These are phyloP conservation scores for Corylus heterophylla DNA, from an alignment of 306 rosid genomes.

Conservation along the genomic window DNA sequence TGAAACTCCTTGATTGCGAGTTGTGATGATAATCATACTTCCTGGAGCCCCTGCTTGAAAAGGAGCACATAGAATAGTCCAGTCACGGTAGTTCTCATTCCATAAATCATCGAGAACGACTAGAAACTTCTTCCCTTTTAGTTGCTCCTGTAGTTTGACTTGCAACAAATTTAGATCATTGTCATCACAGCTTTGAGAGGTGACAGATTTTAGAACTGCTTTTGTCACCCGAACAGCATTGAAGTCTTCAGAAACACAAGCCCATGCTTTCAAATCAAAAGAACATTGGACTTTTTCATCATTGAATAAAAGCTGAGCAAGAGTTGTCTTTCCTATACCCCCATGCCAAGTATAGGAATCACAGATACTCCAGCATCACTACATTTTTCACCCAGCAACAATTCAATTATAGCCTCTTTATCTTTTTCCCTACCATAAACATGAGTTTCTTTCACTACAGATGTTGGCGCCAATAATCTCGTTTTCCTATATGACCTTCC, in stretches of 20 bases:
- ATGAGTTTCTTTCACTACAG: neutral
- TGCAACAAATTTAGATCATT: no score
- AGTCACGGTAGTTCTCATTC: neutral
- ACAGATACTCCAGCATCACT: neutral
- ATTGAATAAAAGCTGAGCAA: neutral
- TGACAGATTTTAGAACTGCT: neutral
- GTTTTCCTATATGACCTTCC: neutral
- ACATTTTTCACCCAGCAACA: neutral
- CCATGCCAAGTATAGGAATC: neutral
- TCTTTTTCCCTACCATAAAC: neutral
- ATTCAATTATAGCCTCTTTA: neutral
- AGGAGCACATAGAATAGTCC: neutral
- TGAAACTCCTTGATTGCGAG: neutral
- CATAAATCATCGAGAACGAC: neutral
- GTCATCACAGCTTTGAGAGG: neutral
- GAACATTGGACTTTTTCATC: neutral
- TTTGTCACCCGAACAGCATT: neutral
- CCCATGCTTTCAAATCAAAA: neutral
- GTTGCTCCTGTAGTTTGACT: neutral
- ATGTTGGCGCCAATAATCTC: neutral
- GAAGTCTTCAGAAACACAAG: neutral
- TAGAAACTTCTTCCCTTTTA: neutral
- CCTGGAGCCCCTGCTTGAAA: slow-evolving; percentile 9
- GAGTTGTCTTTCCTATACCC: neutral
- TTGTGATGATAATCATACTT: slow-evolving; percentile 2